Conservation (phyloP, 2,329 filamentous ascomycete genomes). For the Alternaria ventricosa region DNA sequence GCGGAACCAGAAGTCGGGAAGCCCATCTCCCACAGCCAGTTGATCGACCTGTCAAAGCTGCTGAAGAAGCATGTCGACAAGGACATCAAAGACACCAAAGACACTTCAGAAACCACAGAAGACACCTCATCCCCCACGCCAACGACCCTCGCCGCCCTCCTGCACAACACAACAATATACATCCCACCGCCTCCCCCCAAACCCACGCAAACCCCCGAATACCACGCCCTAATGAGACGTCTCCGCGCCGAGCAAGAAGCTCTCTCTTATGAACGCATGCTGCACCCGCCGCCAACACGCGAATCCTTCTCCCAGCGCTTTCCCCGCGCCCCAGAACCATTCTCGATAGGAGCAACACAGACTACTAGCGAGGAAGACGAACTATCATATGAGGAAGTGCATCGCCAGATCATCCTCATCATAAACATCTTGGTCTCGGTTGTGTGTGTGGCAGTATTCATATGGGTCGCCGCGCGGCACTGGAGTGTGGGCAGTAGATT, state of each 20-base stretch:
- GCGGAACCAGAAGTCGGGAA: conserved; percentile 62
- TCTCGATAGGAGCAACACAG: conserved; percentile 45
- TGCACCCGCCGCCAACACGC: conserved; percentile 63
- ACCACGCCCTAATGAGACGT: conserved; percentile 84
- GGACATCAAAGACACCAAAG: not conserved
- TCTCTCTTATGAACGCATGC: conserved; percentile 81
- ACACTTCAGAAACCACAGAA: not conserved
- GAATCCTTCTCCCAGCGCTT: conserved; percentile 68
- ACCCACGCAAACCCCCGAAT: conserved; percentile 71
- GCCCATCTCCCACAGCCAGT: conserved; percentile 74
- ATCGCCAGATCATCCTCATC: conserved; percentile 82
- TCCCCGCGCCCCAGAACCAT: conserved; percentile 59
- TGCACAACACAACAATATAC: conserved; percentile 76
- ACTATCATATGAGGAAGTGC: conserved; percentile 73
- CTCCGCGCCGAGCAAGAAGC: conserved; percentile 84
- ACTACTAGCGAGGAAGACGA: conserved; percentile 63
- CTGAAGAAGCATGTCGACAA: conserved; percentile 49
- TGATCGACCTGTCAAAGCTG: conserved; percentile 66
- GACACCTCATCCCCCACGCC: not conserved
- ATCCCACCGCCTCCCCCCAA: conserved; percentile 81
- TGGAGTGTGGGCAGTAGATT: conserved; percentile 75
- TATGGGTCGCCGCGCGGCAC: conserved; percentile 80
- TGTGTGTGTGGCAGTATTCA: conserved; percentile 74
- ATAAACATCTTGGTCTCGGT: conserved; percentile 91
- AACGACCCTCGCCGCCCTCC: conserved; percentile 69